A percentile compares a stretch with the other conserved stretches of the same genome.
Conservation (phyloP, 1,284 basidiomycete species). For the Limonomyces culmigenus region DNA sequence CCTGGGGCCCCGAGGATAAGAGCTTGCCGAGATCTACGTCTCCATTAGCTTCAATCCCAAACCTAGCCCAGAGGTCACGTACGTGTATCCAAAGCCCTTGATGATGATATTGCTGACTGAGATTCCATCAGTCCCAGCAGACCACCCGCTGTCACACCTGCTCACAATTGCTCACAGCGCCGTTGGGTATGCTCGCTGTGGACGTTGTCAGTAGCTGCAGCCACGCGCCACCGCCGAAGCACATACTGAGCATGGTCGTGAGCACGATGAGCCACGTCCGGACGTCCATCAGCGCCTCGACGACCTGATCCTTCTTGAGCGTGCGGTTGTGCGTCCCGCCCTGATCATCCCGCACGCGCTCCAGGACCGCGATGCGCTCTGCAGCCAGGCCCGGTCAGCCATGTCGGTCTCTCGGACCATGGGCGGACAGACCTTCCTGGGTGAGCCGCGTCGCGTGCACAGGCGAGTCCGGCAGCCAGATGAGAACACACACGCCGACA, state of each 20-base stretch:
- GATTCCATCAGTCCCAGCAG: no score
- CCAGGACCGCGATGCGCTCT: constrained; percentile 47
- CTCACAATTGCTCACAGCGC: constrained; percentile 46
- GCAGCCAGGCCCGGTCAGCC: no score
- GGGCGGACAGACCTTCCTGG: no score
- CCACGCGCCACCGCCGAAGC: background rate
- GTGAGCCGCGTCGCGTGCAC: constrained; percentile 40
- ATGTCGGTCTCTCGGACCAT: no score
- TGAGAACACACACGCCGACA: constrained; percentile 35
- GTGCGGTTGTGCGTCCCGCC: constrained; percentile 45
- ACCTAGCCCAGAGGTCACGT: no score
- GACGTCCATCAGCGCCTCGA: constrained; percentile 41
- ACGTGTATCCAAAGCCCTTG: constrained; percentile 52
- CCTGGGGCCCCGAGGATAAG: constrained; percentile 43
- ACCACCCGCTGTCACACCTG: no score
- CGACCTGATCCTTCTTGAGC: constrained; percentile 40
- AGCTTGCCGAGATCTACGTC: constrained; percentile 44
- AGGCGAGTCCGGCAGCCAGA: constrained; percentile 53
- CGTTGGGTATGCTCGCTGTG: constrained; percentile 45
- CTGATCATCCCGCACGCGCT: constrained; percentile 52
- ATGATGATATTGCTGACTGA: constrained; percentile 46
- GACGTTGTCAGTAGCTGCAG: constrained; percentile 6
- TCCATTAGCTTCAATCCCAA: no score
- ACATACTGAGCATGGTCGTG: constrained; percentile 38
- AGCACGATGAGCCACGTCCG: constrained; percentile 48